Evolutionary conservation across 306 rosid genomes (phyloP).

Genomic region (Amphicarpaea edgeworthii): DNA sequence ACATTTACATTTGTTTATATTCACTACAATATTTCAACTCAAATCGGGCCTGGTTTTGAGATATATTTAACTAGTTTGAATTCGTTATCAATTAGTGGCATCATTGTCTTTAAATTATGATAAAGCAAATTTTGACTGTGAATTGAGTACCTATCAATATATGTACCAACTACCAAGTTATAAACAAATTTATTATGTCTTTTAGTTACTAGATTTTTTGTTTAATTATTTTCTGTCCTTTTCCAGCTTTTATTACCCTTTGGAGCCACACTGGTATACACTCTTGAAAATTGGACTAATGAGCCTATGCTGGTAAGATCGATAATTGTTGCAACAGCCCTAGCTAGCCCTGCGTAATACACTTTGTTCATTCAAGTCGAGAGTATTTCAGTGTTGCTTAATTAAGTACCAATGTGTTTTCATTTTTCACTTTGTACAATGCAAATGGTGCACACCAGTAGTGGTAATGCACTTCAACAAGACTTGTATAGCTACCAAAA

Average conservation of each 20-base stretch:
- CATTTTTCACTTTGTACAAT: conserved; percentile 15
- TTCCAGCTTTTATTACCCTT: neutral
- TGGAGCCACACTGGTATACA: neutral
- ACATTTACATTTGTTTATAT: conserved; percentile 11
- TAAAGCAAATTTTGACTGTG: neutral
- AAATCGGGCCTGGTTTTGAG: neutral
- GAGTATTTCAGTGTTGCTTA: neutral
- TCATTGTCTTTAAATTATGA: neutral
- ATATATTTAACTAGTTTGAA: neutral
- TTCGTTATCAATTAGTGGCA: neutral
- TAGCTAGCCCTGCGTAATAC: neutral
- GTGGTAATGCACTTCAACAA: neutral
- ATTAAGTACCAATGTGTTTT: neutral
- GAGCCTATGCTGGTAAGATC: conserved; percentile 10
- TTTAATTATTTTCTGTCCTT: neutral
- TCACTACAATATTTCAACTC: conserved; percentile 2
- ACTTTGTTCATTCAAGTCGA: neutral
- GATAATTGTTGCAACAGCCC: neutral
- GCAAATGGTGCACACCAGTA: neutral
- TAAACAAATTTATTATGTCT: neutral
- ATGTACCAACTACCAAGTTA: neutral
- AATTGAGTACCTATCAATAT: neutral
- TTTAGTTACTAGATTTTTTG: neutral
- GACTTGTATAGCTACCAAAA: neutral
- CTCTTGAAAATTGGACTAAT: neutral